These are phyloP conservation scores for Colletotrichum sansevieriae DNA, from an alignment of 2,329 filamentous ascomycete genomes.

Conservation along the genomic window DNA sequence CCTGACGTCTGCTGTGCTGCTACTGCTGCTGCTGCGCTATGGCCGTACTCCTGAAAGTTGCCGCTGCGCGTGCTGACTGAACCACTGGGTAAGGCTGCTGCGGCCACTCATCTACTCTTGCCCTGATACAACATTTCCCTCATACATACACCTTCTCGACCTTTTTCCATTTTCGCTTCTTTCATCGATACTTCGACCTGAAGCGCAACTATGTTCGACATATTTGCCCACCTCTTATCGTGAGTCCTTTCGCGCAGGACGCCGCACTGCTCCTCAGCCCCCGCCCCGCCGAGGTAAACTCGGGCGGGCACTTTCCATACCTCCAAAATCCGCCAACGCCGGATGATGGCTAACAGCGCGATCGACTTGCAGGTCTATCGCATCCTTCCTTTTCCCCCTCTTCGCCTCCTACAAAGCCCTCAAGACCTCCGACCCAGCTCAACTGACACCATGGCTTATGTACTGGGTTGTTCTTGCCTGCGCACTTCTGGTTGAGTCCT, in stretches of 20 bases:
- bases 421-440: conserved; percentile 88
- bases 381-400: conserved; percentile 92
- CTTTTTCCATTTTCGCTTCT: conserved; percentile 4
- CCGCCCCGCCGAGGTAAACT: background rate
- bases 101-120: conserved; percentile 9
- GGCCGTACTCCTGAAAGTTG: background rate
- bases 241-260: conserved; percentile 59
- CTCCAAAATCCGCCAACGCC: background rate
- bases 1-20: conserved; percentile 34
- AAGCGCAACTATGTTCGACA: conserved; percentile 75
- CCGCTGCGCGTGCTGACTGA: conserved; percentile 27
- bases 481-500: conserved; percentile 85
- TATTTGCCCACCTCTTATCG: conserved; percentile 83
- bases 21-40: background rate
- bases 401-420: conserved; percentile 99
- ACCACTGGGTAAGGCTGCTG: conserved; percentile 26
- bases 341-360: conserved; percentile 18
- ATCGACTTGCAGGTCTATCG: conserved; percentile 73
- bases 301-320: background rate
- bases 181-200: conserved; percentile 11
- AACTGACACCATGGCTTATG: conserved; percentile 97
- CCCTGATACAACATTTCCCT: conserved; percentile 23
- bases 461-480: conserved; percentile 96
- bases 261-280: background rate
- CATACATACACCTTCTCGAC: conserved; percentile 25